Evolutionary conservation across 495 filamentous ascomycete species (phyloP).

Genomic region (Penicillium canescens): DNA sequence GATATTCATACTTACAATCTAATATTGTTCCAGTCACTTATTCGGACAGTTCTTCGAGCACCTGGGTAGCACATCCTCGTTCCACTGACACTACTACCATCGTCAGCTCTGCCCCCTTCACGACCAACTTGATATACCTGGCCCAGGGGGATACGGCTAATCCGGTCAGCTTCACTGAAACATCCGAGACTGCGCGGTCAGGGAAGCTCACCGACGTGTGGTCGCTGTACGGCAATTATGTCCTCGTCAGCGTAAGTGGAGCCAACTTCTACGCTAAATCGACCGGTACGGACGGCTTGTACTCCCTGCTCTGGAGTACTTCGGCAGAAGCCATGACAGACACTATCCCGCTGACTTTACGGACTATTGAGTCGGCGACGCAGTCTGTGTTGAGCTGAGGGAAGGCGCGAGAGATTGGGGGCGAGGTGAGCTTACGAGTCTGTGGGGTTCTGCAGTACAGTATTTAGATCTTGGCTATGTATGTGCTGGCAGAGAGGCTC

Average conservation of each 20-base stretch:
- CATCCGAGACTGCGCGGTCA: neutral
- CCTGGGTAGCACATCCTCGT: slow-evolving; percentile 9
- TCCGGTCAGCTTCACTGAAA: slow-evolving; percentile 7
- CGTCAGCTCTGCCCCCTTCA: neutral
- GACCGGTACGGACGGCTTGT: slow-evolving; percentile 6
- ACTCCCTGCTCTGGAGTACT: slow-evolving; percentile 14
- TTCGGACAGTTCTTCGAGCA: slow-evolving; percentile 4
- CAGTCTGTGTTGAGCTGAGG: slow-evolving; percentile 12
- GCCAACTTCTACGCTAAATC: slow-evolving; percentile 17
- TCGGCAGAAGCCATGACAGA: slow-evolving; percentile 5
- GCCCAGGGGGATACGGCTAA: neutral
- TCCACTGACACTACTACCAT: neutral
- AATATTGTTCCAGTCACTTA: neutral
- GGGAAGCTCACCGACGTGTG: slow-evolving; percentile 14
- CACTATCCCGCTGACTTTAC: slow-evolving; percentile 10
- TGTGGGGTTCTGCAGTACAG: slow-evolving; percentile 1
- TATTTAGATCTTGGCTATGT: neutral
- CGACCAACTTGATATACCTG: slow-evolving; percentile 9
- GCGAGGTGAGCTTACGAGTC: neutral
- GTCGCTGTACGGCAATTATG: slow-evolving; percentile 17
- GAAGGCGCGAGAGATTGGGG: neutral
- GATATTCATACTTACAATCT: neutral
- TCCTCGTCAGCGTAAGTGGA: slow-evolving; percentile 10
- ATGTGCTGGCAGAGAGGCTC: neutral
- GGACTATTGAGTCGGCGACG: slow-evolving; percentile 17